phyloP scores from a whole-genome alignment of 2,329 filamentous ascomycete species.

The Penicillium decumbens region DNA sequence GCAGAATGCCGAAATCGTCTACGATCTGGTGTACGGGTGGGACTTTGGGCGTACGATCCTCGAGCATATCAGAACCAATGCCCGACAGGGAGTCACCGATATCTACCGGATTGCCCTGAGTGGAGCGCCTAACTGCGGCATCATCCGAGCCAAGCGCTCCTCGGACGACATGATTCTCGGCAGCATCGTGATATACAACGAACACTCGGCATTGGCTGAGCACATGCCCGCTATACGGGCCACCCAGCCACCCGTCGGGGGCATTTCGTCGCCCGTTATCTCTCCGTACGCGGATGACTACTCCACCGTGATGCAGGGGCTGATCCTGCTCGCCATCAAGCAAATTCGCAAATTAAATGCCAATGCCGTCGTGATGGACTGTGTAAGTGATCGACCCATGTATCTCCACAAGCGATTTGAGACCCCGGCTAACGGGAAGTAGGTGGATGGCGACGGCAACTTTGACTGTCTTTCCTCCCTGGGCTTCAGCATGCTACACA shows the following conservation, averaged over 20 bases:
- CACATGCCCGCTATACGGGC: conserved; percentile 66
- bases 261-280: conserved; percentile 75
- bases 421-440: conserved; percentile 26
- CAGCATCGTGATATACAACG: conserved; percentile 73
- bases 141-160: conserved; percentile 73
- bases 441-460: conserved; percentile 68
- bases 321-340: conserved; percentile 73
- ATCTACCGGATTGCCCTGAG: conserved; percentile 72
- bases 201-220: conserved; percentile 62
- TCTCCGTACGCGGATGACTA: conserved; percentile 64
- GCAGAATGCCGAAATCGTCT: conserved; percentile 67
- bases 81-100: conserved; percentile 71
- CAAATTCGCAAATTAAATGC: conserved; percentile 77
- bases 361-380: conserved; percentile 69
- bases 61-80: conserved; percentile 67
- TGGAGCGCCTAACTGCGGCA: conserved; percentile 67
- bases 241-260: conserved; percentile 56
- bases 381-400: conserved; percentile 54
- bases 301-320: conserved; percentile 68
- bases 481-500: conserved; percentile 74
- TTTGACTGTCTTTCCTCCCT: conserved; percentile 70
- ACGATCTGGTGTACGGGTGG: conserved; percentile 76
- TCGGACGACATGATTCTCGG: conserved; percentile 66
- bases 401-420: not conserved
- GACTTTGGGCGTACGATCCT: conserved; percentile 71